Base-by-base conservation (phyloP, 768 basidiomycete genomes). In the Lactarius akahatsu region DNA sequence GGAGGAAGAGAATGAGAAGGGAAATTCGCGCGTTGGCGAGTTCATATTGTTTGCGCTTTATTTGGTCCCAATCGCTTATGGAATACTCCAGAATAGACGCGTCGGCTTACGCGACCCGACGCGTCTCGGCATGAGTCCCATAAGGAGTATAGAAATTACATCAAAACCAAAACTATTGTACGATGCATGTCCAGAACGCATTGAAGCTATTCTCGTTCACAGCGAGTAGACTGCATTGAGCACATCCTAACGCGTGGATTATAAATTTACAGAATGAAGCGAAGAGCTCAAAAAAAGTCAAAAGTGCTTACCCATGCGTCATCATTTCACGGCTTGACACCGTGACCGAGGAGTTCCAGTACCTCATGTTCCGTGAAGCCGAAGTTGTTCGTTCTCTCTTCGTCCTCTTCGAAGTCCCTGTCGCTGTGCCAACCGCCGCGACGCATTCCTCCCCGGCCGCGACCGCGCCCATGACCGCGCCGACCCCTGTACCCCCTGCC, bases 271-370 rank as follows among this genome's bases (percentile, higher is more conserved):
- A 36, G 23, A 28, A 30, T 11, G 20, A 26, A 10, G 30, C 55
- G n/a, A n/a, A n/a, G 10, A 10, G 26, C 55, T 9, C 2, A 50
- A 28, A 62, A 41, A n/a, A n/a, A n/a, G n/a, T 5, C 15, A 28
- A 28, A 47, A 62, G n/a, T 15, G 72, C 78, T 23, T 66, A 80
- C 81, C 67, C 72, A 66, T 57, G 80, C 79, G 69, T 81, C 77
- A 10, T 80, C 78, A 11, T 83, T 80, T 79, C 80, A 81, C 8
- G 81, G 80, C 59, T 77, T 82, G 3, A 82, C 77, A 1, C 80
- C 80, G 2, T 81, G 76, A 40, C 60, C 72, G 10, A 77, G 10
- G 15, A 81, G 72, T 59, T 80, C 80, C 1, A 75, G 65, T 56
- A 76, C 65, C 11, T 80, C 71, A 38, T 74, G 75, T 3, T 76